Percentiles rank a stretch among this genome's conserved stretches.
These are phyloP conservation scores for Suillus lakei DNA, from an alignment of 768 basidiomycete genomes.

Conservation along the genomic window DNA sequence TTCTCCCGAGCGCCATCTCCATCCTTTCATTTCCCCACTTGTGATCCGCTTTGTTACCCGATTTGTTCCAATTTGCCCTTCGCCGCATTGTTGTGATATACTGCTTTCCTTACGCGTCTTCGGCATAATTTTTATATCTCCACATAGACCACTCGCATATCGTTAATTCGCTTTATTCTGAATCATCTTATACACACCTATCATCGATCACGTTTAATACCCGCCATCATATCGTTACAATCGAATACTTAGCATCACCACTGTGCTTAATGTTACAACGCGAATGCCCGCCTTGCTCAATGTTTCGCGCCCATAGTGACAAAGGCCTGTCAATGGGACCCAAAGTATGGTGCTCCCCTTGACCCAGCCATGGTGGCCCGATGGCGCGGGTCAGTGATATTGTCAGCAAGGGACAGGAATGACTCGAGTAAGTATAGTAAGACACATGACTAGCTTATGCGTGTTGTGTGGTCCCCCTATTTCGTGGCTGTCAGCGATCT, in stretches of 20 bases:
- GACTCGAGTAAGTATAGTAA: neutral
- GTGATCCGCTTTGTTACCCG: constrained; percentile 31
- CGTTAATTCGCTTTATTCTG: constrained; percentile 35
- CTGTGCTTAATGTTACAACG: constrained; percentile 5
- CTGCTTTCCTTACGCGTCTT: constrained; percentile 40
- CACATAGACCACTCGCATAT: constrained; percentile 34
- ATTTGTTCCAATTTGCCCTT: constrained; percentile 18
- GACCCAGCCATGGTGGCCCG: neutral
- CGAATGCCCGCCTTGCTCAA: constrained; percentile 1
- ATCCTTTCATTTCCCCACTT: constrained; percentile 23
- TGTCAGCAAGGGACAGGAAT: neutral
- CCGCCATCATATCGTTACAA: constrained; percentile 29
- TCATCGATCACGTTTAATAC: constrained; percentile 35
- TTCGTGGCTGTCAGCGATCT: neutral
- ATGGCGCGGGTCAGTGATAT: neutral
- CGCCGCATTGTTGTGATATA: constrained; percentile 45
- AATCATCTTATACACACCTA: constrained; percentile 30
- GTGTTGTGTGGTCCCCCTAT: neutral
- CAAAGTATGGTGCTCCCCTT: neutral
- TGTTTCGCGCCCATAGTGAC: neutral
- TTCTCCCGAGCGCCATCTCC: constrained; percentile 14
- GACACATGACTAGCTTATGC: neutral
- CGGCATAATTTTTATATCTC: constrained; percentile 36
- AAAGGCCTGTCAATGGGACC: neutral
- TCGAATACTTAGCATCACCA: constrained; percentile 23